A percentile compares a stretch with the other conserved stretches of the same genome.
phyloP scores from a whole-genome alignment of 2,329 filamentous ascomycete species.

The Penicillium thymicola region DNA sequence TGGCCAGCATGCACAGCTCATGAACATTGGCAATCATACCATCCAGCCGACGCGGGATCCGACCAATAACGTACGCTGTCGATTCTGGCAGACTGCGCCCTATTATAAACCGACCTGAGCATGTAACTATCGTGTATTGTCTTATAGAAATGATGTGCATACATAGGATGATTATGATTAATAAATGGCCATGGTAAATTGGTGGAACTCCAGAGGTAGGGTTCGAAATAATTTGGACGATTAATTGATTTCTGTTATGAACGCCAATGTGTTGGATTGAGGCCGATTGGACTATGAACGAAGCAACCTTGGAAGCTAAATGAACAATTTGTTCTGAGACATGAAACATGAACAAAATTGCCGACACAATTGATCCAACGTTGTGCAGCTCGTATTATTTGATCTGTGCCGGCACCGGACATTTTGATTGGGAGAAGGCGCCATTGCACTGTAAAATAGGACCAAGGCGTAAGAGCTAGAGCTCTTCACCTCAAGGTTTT shows the following conservation, averaged over 20 bases:
- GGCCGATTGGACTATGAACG: too few species aligned
- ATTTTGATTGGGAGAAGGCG: neutral
- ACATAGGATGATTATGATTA: neutral
- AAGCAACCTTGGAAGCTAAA: neutral
- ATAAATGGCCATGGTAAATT: too few species aligned
- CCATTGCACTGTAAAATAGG: neutral
- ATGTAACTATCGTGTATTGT: too few species aligned
- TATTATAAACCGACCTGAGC: slow-evolving; percentile 22
- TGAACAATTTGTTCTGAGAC: neutral
- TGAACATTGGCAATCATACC: slow-evolving; percentile 44
- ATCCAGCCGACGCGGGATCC: slow-evolving; percentile 46
- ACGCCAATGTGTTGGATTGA: too few species aligned
- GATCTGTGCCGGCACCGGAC: neutral
- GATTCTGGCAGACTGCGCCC: slow-evolving; percentile 53
- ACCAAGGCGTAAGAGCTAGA: neutral
- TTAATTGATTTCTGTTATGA: neutral
- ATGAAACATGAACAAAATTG: neutral
- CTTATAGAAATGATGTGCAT: neutral
- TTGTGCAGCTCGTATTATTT: neutral
- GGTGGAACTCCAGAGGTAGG: too few species aligned
- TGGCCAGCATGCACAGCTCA: slow-evolving; percentile 43
- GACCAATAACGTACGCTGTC: slow-evolving; percentile 49
- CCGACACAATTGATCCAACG: neutral
- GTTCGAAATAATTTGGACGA: neutral
- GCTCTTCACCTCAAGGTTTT: neutral